Evolutionary conservation across 2,329 filamentous ascomycete genomes (phyloP), one percentile per base, ranked within the genome.

Genomic region (Fusarium sororula): DNA sequence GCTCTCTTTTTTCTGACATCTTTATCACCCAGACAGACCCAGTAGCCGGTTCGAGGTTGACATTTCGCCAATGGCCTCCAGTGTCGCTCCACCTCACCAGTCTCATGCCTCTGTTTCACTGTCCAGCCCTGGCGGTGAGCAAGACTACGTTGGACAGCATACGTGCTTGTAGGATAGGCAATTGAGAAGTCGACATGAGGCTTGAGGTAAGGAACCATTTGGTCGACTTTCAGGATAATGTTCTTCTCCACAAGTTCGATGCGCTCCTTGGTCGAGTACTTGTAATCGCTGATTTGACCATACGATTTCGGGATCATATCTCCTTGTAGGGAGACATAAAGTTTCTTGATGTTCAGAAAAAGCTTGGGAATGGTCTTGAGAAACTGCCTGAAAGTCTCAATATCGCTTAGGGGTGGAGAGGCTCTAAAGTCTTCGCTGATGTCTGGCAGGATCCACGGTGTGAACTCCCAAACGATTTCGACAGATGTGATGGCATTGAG

Each of bases 381-480:
- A 37, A 79, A 74, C 38, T 51, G 24, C 7, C 63, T 47, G 37
- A 73, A 79, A 32, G 68, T 35, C 39, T 37, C 42, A 2, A 53
- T 38, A 28, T 72, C 63, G 11, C 32, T 39, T 2, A 38, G 45
- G 45, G 67, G 61, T 20, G 58, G 32, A 10, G 12, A 20, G n/a
- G 9, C 11, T 8, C 30, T 58, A 28, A 22, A 12, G 5, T 18
- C 10, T 3, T 30, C 39, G 2, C 7, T 14, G 37, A 18, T 24
- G 3, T 38, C 15, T 11, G 15, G 22, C 11, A 42, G 1, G 28
- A 38, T 5, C 66, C 75, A 74, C 2, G 66, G 68, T 8, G 70
- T 56, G 7, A 77, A 75, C 2, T 78, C 71, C 75, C 76, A 80
- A 8, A 76, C 18, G 13, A 81, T 67, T 63, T 80, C 77, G 15